phyloP scores from a whole-genome alignment of 495 filamentous ascomycete genomes.

The Amorphotheca resinae region DNA sequence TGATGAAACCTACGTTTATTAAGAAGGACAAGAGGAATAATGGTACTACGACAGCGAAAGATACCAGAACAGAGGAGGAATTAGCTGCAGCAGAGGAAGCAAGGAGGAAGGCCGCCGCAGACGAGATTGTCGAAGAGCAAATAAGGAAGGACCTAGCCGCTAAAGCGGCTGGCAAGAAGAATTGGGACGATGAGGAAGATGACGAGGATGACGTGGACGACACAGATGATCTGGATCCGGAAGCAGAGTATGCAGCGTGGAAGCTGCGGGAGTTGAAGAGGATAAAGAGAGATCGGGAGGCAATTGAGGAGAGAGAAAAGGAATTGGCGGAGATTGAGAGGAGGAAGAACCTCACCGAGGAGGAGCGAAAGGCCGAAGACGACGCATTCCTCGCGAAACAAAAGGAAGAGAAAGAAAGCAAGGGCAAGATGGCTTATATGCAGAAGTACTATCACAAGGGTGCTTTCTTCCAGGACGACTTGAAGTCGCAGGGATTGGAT shows the following conservation, averaged over 20 bases:
- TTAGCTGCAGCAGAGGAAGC: conserved; percentile 44
- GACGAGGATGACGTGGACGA: conserved; percentile 68
- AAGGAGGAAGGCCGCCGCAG: conserved; percentile 51
- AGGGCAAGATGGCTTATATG: conserved; percentile 82
- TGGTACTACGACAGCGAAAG: conserved; percentile 20
- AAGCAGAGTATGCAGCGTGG: conserved; percentile 86
- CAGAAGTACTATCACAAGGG: conserved; percentile 97
- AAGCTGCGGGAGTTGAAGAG: conserved; percentile 84
- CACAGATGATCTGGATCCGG: conserved; percentile 73
- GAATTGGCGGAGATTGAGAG: conserved; percentile 86
- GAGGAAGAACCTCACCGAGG: conserved; percentile 70
- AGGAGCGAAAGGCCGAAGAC: conserved; percentile 82
- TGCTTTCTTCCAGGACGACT: conserved; percentile 83
- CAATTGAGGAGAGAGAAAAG: conserved; percentile 71
- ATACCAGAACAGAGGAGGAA: conserved; percentile 31
- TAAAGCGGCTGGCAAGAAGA: conserved; percentile 58
- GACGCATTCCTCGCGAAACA: conserved; percentile 62
- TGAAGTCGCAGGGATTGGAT: conserved; percentile 57
- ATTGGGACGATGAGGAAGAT: conserved; percentile 81
- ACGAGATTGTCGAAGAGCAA: conserved; percentile 77
- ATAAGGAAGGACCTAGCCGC: conserved; percentile 68
- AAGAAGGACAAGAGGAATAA: conserved; percentile 59
- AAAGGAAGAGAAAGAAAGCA: conserved; percentile 72
- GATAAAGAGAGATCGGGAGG: conserved; percentile 71
- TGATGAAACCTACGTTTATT: conserved; percentile 84